These are phyloP conservation scores for Rauvolfia tetraphylla DNA, from an alignment of 257 asterid species.

Conservation along the genomic window DNA sequence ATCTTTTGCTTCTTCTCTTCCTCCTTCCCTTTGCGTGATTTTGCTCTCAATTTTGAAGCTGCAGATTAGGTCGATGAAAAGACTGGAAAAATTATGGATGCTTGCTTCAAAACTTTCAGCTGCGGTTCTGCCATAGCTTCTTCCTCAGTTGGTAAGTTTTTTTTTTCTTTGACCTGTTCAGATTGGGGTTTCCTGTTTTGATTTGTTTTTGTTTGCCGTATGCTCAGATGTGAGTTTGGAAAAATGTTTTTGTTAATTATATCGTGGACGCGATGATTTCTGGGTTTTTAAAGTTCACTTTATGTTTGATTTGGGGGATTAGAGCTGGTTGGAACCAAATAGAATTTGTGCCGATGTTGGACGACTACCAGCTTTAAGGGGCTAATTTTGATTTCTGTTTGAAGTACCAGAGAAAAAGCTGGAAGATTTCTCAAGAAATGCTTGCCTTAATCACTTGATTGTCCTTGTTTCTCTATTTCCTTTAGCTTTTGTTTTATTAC, in stretches of 20 bases:
- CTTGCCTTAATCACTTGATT: neutral
- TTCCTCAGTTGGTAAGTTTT: slow-evolving; percentile 70
- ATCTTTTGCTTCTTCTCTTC: too few relatives aligned
- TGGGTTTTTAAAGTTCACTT: neutral
- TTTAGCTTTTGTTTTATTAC: too few relatives aligned
- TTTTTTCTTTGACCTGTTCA: too few relatives aligned
- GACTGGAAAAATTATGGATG: slow-evolving; percentile 76
- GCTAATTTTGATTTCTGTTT: neutral
- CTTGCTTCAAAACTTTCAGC: slow-evolving; percentile 89
- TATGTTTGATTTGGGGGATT: neutral
- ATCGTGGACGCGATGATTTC: neutral
- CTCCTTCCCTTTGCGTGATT: too few relatives aligned
- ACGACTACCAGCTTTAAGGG: neutral
- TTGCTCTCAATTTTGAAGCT: too few relatives aligned
- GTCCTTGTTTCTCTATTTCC: neutral
- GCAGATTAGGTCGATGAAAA: slow-evolving; percentile 79
- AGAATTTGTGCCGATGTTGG: neutral
- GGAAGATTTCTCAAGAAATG: neutral
- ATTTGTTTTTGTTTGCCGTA: too few relatives aligned
- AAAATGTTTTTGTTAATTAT: neutral
- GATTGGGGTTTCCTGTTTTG: too few relatives aligned
- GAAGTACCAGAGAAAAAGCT: neutral
- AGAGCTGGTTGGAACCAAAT: neutral
- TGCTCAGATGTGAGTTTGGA: too few relatives aligned
- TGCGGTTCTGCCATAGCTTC: slow-evolving; percentile 97